These are phyloP conservation scores for Wickerhamiella nectarea DNA, from an alignment of 805 yeast species.

Conservation along the genomic window DNA sequence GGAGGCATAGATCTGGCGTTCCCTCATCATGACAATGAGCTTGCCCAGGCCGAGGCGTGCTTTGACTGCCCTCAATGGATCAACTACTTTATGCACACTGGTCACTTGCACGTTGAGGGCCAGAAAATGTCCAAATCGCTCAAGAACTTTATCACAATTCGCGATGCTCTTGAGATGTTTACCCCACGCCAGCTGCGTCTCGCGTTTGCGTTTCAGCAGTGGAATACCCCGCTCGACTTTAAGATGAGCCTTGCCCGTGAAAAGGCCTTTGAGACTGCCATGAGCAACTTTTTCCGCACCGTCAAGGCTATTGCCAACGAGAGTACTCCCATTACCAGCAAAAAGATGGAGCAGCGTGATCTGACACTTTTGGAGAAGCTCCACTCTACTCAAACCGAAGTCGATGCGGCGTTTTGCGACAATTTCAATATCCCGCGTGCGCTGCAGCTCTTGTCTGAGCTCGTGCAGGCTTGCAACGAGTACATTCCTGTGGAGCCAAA, in stretches of 20 bases:
- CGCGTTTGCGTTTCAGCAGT: conserved; percentile 78
- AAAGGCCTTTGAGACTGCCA: conserved; percentile 54
- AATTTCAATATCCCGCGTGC: conserved; percentile 72
- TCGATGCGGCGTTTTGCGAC: conserved; percentile 75
- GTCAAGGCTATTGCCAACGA: conserved; percentile 73
- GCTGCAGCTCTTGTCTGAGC: conserved; percentile 46
- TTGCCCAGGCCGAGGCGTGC: conserved; percentile 93
- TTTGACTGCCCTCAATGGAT: conserved; percentile 89
- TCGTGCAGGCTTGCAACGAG: conserved; percentile 57
- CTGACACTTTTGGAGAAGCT: conserved; percentile 41
- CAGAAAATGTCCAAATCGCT: conserved; percentile 94
- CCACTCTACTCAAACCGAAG: conserved; percentile 38
- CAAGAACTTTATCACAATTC: conserved; percentile 89
- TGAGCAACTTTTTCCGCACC: conserved; percentile 72
- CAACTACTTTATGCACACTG: conserved; percentile 90
- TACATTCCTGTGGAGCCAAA: conserved; percentile 47
- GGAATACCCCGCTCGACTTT: conserved; percentile 90
- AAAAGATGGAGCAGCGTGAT: conserved; percentile 46
- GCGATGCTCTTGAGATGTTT: conserved; percentile 65
- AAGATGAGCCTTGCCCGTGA: conserved; percentile 73
- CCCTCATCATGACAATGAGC: conserved; percentile 97
- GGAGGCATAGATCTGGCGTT: conserved; percentile 97
- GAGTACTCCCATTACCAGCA: conserved; percentile 41
- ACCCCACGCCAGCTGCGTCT: conserved; percentile 75
- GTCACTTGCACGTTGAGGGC: conserved; percentile 96